Base-by-base conservation (phyloP, 2,329 filamentous ascomycete genomes). In the Colletotrichum lentis region DNA sequence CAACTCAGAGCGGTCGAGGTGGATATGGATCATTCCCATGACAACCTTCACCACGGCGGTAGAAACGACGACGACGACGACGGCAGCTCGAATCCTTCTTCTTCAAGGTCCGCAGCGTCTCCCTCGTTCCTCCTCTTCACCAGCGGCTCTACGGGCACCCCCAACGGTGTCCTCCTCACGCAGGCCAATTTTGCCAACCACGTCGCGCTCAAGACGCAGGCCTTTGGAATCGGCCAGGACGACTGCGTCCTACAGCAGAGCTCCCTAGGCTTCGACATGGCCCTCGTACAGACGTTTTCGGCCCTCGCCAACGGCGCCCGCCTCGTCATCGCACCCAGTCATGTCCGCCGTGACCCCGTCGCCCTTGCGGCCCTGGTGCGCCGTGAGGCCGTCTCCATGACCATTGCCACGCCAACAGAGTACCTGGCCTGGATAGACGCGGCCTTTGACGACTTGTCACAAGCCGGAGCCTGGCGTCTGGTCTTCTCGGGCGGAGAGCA, bases 361-460 rank as follows among this genome's bases (percentile, higher is more conserved):
- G 73, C 71, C 4, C 71, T 85, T 11, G 70, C 75, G 0, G 69
- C 77, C 1, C 56, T 82, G 10, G 80, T 85, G 11, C 46, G 44
- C 0, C 20, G 73, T 1, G 69, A 80, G 11, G 53, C 69, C 1
- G 73, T 85, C 35, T 80, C 77, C 0, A 73, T 75, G 43, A 83
- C 80, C 0, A 71, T 70, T 8, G 76, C 75, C 5, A 82, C 79
- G 1, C 81, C 82, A 0, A 79, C 83, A 0, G 82, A 85, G 67
- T 81, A 80, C 61, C 41, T 70, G 3, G 70, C 56, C 37, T 78
- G 74, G 77, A 61, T 78, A 2, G 69, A 64, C 3, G 71, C 72
- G 43, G 75, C 70, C 3, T 47, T 47, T 14, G 53, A 67, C 1
- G 46, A 54, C 12, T 62, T 72, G 1, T 31, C 27, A 14, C 68